Evolutionary conservation across 768 basidiomycete species (phyloP).

Genomic region (Leccinellum luteum): DNA sequence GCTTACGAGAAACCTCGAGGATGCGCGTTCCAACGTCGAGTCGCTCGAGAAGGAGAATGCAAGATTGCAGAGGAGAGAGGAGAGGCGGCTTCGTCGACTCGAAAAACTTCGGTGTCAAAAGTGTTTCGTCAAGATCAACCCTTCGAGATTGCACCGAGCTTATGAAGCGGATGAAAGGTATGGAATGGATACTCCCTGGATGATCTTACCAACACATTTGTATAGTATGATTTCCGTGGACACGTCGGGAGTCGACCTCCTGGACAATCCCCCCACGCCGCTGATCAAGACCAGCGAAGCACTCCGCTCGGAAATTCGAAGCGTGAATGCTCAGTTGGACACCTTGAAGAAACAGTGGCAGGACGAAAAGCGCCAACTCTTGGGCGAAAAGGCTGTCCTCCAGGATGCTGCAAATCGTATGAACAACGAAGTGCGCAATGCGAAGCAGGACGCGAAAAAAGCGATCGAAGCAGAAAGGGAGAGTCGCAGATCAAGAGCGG

Average conservation of each 20-base stretch:
- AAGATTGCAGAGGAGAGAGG: conserved; percentile 62
- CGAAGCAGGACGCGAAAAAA: conserved; percentile 56
- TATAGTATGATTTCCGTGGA: conserved; percentile 50
- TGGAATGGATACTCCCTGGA: neutral
- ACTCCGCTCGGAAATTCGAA: conserved; percentile 54
- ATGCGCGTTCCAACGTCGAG: conserved; percentile 57
- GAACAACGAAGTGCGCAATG: conserved; percentile 55
- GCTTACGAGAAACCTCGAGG: conserved; percentile 67
- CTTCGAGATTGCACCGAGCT: conserved; percentile 39
- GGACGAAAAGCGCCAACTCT: conserved; percentile 57
- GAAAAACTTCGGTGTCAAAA: conserved; percentile 65
- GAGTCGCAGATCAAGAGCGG: conserved; percentile 46
- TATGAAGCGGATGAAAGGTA: conserved; percentile 64
- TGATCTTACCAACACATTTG: conserved; percentile 6
- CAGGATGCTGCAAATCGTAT: conserved; percentile 70
- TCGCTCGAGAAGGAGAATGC: conserved; percentile 67
- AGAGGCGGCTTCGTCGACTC: conserved; percentile 60
- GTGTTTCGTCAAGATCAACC: conserved; percentile 62
- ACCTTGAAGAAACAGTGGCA: conserved; percentile 69
- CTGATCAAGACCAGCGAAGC: conserved; percentile 67
- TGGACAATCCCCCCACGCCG: conserved; percentile 63
- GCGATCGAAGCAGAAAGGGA: conserved; percentile 52
- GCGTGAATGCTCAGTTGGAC: conserved; percentile 62
- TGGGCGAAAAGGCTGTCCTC: conserved; percentile 70
- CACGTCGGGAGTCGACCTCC: conserved; percentile 43